Evolutionary conservation across 805 yeast genomes (phyloP), one percentile per base, ranked within the genome.

Genomic region (Metschnikowia continentalis): DNA sequence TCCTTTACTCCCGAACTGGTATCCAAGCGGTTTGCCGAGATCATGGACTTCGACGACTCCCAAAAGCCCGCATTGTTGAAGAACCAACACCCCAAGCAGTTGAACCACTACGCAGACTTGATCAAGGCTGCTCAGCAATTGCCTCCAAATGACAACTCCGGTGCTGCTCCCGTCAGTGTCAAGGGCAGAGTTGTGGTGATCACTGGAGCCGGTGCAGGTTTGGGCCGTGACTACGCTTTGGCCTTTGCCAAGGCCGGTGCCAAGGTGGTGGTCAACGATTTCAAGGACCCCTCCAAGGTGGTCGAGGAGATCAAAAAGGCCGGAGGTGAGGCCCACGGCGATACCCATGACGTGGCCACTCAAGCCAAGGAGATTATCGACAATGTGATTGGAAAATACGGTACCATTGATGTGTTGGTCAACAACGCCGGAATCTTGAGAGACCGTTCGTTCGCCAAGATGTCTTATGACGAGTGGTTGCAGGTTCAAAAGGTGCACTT

Each of bases 361-460:
- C 84, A 90, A 53, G 84, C 96, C 41, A 81, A 81, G 47, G 79
- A 79, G 33, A 88, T 92, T 58, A 81, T 92, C 52, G 78, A 88
- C 67, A 83, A 87, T 39, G 96, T 96, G 15, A 54, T 90, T 49
- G 80, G 80, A 57, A 75, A 76, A 51, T 92, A 81, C 71, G 97
- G 97, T 35, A 78, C 86, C 41, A 84, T 92, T 52, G 96, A 92
- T 70, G 80, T 89, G 6, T 78, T 92, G 57, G 77, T 92, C 54
- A 92, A 92, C 74, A 92, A 92, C 66, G 99, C 99, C 14, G 99
- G 99, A 53, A 89, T 92, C 53, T 76, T 92, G 63, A 79, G 97
- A 63, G 98, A 94, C 76, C 82, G 82, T 64, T 88, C 96, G 3
- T 88, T 92, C 64, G 75, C 78, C 46, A 91, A 92, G 67, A 85